Percentiles rank a stretch among this genome's conserved stretches.
phyloP scores from a whole-genome alignment of 257 asterid species.

The Solanum clarkiae region DNA sequence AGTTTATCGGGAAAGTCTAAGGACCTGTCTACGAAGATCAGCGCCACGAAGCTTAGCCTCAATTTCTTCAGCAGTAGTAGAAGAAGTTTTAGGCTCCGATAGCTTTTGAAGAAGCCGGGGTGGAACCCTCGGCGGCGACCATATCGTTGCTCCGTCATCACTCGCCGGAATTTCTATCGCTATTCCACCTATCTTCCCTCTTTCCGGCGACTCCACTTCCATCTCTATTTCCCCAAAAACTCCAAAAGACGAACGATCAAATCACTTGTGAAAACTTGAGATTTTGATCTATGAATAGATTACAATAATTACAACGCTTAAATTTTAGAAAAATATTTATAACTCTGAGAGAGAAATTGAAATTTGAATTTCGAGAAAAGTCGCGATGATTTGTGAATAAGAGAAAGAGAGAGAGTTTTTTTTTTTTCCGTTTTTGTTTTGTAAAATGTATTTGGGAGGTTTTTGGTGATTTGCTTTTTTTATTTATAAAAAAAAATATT shows the following conservation, averaged over 20 bases:
- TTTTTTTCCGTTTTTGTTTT: neutral
- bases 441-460: neutral
- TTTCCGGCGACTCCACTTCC: constrained; percentile 65
- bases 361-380: constrained; percentile 9
- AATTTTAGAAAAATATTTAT: neutral
- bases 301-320: neutral
- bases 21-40: constrained; percentile 84
- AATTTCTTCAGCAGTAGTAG: constrained; percentile 68
- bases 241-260: constrained; percentile 2
- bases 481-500: neutral
- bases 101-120: constrained; percentile 66
- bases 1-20: neutral
- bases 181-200: constrained; percentile 37
- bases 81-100: constrained; percentile 55
- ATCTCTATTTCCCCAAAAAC: neutral
- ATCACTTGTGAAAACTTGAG: neutral
- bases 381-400: constrained; percentile 14
- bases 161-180: constrained; percentile 75
- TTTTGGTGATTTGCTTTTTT: neutral
- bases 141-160: constrained; percentile 53
- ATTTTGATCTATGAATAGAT: neutral
- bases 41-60: constrained; percentile 85
- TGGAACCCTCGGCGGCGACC: constrained; percentile 80
- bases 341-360: neutral
- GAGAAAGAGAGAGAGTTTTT: neutral